Evolutionary conservation across 768 basidiomycete genomes (phyloP), one percentile per base, ranked within the genome.

Genomic region (Naganishia antarctica): DNA sequence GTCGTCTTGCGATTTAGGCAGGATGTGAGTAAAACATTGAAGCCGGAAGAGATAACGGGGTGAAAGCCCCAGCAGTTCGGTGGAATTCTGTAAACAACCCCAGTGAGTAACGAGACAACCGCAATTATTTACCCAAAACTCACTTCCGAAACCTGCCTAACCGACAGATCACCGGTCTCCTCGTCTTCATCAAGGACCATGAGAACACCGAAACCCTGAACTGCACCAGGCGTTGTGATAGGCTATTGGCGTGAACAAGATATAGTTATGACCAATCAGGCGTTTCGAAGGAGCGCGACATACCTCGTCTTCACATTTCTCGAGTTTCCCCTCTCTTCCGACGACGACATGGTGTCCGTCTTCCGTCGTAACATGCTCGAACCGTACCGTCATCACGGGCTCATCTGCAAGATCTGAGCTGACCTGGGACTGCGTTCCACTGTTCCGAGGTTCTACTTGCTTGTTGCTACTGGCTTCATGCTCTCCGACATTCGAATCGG

Each of bases 171-270:
- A 0, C 80, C 83, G 1, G 75, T 76, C 25, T 86, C 83, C 8
- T 82, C 79, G 18, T 82, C 74, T 68, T 87, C 84, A 65, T 87
- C 84, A 0, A 90, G 78, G 0, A 83, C 87, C 53, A 91, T 82
- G 3, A 90, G 80, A 0, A 90, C 86, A n/a, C 89, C 89, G 70
- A 87, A 91, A 0, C 84, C 85, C 78, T 91, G 90, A 1, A 90
- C 83, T 1, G 89, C 85, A 3, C 89, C 89, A 13, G 89, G 90
- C 0, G 86, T 85, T 0, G 85, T 84, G 50, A 91, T 91, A 0
- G 89, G 90, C 86, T 87, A 45, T n/a, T n/a, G n/a, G 13, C 21
- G 8, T 21, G 48, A 28, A 13, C 31, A 18, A 13, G n/a, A 7
- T 23, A 21, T 28, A 11, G 37, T 15, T 6, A 9, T 1, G 34